Evolutionary conservation across 2,329 filamentous ascomycete genomes (phyloP), one percentile per base, ranked within the genome.

Genomic region (Penicillium griseofulvum): DNA sequence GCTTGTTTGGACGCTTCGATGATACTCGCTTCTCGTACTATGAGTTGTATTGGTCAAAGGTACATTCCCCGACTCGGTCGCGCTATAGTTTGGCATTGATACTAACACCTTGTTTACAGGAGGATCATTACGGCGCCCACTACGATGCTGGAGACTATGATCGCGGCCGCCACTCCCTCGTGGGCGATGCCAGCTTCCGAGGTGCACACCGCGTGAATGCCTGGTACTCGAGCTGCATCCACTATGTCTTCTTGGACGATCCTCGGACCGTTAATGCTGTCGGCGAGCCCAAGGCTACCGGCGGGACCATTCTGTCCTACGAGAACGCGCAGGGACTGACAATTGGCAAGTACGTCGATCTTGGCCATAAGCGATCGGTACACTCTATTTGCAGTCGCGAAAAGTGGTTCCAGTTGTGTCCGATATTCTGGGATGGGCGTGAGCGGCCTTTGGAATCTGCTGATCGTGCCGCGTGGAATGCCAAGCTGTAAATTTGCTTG

Each of bases 1-100:
- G 86, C 24, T 77, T 92, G 43, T 77, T 92, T 55, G 89, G 85
- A 7, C 81, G 82, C 26, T 93, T 90, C 69, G 83, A 92, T 53
- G 86, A 88, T 29, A 80, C 79, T 2, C 82, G 78, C 45, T 92
- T 92, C 70, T 86, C 87, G 0, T 92, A 92, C 70, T 91, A 89
- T 68, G 89, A 93, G 71, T 78, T 91, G 1, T 92, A 91, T 71
- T 92, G 88, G 88, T 87, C 85, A 34, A 86, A 85, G 77, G 81
- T 83, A 74, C 58, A 72, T 63, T 22, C 46, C 33, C 28, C n/a
- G 24, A 19, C 9, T 33, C n/a, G 3, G 3, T 46, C n/a, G 10
- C 5, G 1, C 29, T 36, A 24, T 31, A 39, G 11, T 7, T 4
- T 5, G 6, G 33, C 16, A 31, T 34, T 14, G 9, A 38, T 29